phyloP scores from a whole-genome alignment of 2,329 filamentous ascomycete species.

The Bimuria novae-zelandiae region DNA sequence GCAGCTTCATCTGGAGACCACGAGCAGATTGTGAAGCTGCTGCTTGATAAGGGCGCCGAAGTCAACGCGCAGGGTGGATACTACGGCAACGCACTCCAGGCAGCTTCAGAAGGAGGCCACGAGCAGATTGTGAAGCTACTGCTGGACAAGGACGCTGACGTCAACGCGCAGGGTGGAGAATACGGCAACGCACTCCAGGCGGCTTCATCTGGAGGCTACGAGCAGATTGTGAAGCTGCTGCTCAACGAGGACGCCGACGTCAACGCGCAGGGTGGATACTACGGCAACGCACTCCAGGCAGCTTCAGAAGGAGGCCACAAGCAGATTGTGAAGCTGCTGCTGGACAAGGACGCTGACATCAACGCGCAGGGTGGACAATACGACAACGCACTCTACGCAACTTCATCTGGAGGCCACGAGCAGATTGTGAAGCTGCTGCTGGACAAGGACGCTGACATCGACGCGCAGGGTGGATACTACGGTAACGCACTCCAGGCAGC shows the following conservation, averaged over 20 bases:
- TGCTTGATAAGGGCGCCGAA: background rate
- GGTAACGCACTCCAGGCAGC: slow-evolving; percentile 1
- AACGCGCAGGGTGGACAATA: background rate
- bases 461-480: background rate
- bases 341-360: background rate
- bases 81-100: background rate
- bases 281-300: background rate
- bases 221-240: background rate
- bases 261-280: no score
- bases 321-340: slow-evolving; percentile 2
- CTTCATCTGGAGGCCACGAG: background rate
- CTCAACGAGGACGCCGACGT: background rate
- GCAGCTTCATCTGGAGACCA: background rate
- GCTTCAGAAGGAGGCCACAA: slow-evolving; percentile 1
- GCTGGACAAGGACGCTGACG: background rate
- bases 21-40: background rate
- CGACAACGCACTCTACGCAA: background rate
- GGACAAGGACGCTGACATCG: background rate
- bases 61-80: background rate
- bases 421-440: slow-evolving; percentile 2
- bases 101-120: background rate
- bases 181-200: slow-evolving; percentile 2
- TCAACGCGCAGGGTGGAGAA: background rate
- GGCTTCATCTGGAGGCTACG: background rate
- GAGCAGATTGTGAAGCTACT: background rate